Evolutionary conservation across 345 rosid species (phyloP), one percentile per base, ranked within the genome.

Genomic region (Sonneratia caseolaris): DNA sequence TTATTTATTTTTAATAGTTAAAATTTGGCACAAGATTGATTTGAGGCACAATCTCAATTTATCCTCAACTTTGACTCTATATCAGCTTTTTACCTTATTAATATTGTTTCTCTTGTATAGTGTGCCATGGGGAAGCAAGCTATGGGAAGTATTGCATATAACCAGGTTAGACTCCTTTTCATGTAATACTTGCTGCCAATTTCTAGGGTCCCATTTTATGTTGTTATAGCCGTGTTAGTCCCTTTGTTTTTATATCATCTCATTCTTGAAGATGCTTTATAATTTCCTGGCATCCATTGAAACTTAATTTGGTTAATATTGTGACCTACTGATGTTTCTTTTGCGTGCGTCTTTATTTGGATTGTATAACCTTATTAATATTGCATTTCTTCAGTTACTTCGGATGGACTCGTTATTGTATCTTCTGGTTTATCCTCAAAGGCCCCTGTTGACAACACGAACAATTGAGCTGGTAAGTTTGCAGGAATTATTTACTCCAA

Each of bases 101-200:
- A 14, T 6, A 57, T 19, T n/a, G 37, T 40, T 66, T 27, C 14
- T 49, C 36, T 22, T 75, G 12, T 80, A 51, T 76, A 94, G 98
- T 94, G 98, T 81, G 97, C 97, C 68, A 94, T 94, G 97, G 98
- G 98, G 70, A 94, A 94, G 86, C 98, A 94, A 86, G 96, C 97
- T 16, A 94, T 94, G 98, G 98, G 97, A 72, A 94, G 90, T 76
- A 88, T 94, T 70, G 97, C 97, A 69, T 90, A 88, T 80, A 94
- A 94, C 79, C 92, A 94, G 93, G 98, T 81, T 81, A 82, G 89
- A 77, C 67, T 53, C 42, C 22, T 72, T 72, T 62, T 66, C 66
- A 22, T 11, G 2, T 43, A n/a, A n/a, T 27, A 62, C 27, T 27
- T 15, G 14, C 12, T 62, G 10, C 32, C 35, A 22, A n/a, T 2